Conservation (phyloP, 768 basidiomycete species). For the Boletus pseudopeckii region DNA sequence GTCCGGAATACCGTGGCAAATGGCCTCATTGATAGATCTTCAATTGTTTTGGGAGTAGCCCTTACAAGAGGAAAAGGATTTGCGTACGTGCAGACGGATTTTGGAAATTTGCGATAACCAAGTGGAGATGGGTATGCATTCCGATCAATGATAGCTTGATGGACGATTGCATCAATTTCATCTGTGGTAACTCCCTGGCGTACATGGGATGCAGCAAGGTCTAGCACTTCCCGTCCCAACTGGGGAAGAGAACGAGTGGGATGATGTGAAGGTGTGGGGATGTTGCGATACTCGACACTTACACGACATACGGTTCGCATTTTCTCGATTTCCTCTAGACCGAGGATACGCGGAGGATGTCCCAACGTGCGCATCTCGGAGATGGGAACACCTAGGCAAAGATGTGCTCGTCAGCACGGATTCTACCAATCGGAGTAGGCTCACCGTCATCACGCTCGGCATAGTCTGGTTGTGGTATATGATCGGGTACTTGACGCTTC, state of each 20-base stretch:
- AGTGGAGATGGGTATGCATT: slow-evolving; percentile 93
- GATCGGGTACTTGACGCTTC: slow-evolving; percentile 70
- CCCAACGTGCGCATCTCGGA: slow-evolving; percentile 57
- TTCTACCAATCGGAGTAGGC: slow-evolving; percentile 13
- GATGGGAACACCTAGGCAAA: slow-evolving; percentile 50
- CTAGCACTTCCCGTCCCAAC: slow-evolving; percentile 91
- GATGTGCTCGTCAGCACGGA: neutral
- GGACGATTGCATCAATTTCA: slow-evolving; percentile 90
- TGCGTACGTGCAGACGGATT: slow-evolving; percentile 92
- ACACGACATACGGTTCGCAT: slow-evolving; percentile 88
- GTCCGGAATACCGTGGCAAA: slow-evolving; percentile 97
- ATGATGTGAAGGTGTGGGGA: neutral
- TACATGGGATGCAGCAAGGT: slow-evolving; percentile 82
- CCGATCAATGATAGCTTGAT: slow-evolving; percentile 85
- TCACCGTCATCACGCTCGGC: slow-evolving; percentile 58
- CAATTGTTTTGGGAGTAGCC: slow-evolving; percentile 1
- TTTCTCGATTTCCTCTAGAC: slow-evolving; percentile 74
- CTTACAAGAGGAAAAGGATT: slow-evolving; percentile 15
- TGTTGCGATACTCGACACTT: slow-evolving; percentile 29
- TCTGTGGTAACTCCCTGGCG: slow-evolving; percentile 94
- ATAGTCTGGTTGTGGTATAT: slow-evolving; percentile 89
- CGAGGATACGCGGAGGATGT: slow-evolving; percentile 63
- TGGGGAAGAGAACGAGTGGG: slow-evolving; percentile 30
- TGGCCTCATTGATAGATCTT: slow-evolving; percentile 90
- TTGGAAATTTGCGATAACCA: slow-evolving; percentile 88